phyloP scores from a whole-genome alignment of 1,284 basidiomycete species.

The Flammula alnicola region DNA sequence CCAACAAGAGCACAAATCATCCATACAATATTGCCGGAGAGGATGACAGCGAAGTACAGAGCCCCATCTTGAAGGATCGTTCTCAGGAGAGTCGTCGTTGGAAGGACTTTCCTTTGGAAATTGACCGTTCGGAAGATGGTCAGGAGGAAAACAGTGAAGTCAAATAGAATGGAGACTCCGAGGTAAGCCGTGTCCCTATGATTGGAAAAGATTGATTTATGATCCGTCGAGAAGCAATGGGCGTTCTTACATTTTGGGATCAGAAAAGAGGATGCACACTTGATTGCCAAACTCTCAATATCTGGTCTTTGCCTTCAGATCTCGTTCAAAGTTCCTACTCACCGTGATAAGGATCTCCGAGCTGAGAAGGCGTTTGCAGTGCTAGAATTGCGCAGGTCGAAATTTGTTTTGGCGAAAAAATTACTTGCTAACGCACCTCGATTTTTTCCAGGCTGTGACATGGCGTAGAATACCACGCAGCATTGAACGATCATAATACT shows the following conservation, averaged over 20 bases:
- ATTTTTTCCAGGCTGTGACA: conserved; percentile 28
- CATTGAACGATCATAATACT: conserved; percentile 27
- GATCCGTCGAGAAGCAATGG: neutral
- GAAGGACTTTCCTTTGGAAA: conserved; percentile 4
- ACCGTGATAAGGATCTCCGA: conserved; percentile 32
- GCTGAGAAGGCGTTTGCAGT: conserved; percentile 24
- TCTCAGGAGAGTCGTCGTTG: conserved; percentile 14
- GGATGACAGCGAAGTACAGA: conserved; percentile 32
- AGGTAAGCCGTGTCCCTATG: conserved; percentile 33
- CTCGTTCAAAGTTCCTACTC: too few species aligned
- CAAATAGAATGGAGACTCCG: conserved; percentile 31
- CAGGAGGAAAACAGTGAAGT: conserved; percentile 30
- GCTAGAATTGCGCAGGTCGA: conserved; percentile 24
- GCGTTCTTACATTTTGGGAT: conserved; percentile 29
- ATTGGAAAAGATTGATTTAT: neutral
- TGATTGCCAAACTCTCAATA: too few species aligned
- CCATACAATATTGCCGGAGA: conserved; percentile 33
- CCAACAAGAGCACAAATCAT: conserved; percentile 29
- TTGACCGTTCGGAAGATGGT: conserved; percentile 26
- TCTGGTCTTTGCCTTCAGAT: too few species aligned
- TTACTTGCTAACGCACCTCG: conserved; percentile 17
- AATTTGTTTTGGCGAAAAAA: neutral
- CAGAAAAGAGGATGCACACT: conserved; percentile 33
- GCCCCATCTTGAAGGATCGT: conserved; percentile 32
- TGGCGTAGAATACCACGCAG: conserved; percentile 32